Evolutionary conservation across 805 yeast genomes (phyloP).

Genomic region (Saccharomycopsis javanensis): DNA sequence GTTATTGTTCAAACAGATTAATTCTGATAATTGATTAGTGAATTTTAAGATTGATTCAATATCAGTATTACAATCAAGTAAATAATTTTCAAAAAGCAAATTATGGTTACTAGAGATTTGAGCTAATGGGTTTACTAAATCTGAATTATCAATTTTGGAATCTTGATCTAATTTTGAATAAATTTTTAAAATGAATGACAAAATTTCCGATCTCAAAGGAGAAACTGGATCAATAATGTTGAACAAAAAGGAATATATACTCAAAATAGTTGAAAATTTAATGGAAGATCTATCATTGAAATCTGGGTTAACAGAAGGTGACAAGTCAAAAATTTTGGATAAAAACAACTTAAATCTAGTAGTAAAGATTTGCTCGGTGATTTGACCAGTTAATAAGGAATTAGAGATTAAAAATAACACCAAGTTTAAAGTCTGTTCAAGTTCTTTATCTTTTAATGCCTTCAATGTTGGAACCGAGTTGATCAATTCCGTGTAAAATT

Average conservation of each 20-base stretch:
- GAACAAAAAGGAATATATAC: constrained; percentile 16
- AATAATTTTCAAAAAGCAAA: constrained; percentile 14
- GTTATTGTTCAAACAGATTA: constrained; percentile 3
- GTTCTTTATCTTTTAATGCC: constrained; percentile 10
- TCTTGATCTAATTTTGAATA: constrained; percentile 14
- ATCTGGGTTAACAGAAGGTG: constrained; percentile 9
- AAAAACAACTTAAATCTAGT: constrained; percentile 9
- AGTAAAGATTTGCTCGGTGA: constrained; percentile 4
- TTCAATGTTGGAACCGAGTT: constrained; percentile 9
- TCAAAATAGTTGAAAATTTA: constrained; percentile 16
- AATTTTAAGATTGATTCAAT: constrained; percentile 6
- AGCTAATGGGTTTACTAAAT: constrained; percentile 14
- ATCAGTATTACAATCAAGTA: constrained; percentile 3
- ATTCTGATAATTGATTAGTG: constrained; percentile 10
- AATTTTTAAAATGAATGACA: constrained; percentile 11
- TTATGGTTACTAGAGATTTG: constrained; percentile 6
- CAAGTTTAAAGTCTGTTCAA: constrained; percentile 17
- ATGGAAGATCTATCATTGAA: constrained; percentile 14
- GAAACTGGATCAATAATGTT: constrained; percentile 12
- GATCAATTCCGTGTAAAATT: constrained; percentile 12
- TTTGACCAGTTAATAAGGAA: constrained; percentile 1
- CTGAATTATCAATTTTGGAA: constrained; percentile 9
- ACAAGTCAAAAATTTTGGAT: constrained; percentile 6
- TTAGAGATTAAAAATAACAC: constrained; percentile 15
- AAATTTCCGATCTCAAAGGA: constrained; percentile 11